These are phyloP conservation scores for Fusarium torulosum DNA, from an alignment of 2,329 filamentous ascomycete species.

Conservation along the genomic window DNA sequence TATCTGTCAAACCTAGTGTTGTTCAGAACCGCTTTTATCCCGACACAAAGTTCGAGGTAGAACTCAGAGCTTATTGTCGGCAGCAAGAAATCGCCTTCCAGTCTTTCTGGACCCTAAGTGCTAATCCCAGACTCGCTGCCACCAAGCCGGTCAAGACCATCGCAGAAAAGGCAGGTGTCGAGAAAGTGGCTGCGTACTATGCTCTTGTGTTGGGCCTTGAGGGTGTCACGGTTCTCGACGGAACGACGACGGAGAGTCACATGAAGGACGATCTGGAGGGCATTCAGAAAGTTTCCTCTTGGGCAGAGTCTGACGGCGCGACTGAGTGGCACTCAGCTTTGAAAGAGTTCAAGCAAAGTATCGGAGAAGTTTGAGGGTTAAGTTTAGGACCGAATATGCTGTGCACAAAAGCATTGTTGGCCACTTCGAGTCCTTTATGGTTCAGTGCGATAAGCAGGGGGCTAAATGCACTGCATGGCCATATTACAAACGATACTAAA, in stretches of 20 bases:
- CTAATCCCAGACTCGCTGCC: constrained; percentile 57
- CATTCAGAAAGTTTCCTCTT: constrained; percentile 55
- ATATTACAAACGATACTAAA: neutral
- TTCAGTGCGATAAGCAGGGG: neutral
- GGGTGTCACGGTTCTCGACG: constrained; percentile 59
- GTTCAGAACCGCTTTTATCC: constrained; percentile 83
- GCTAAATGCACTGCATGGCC: neutral
- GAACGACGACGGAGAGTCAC: constrained; percentile 59
- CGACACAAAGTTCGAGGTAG: constrained; percentile 69
- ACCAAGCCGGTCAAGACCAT: constrained; percentile 63
- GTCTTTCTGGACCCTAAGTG: constrained; percentile 67
- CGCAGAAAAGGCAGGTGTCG: constrained; percentile 56
- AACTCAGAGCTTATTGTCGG: constrained; percentile 67
- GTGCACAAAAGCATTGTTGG: neutral
- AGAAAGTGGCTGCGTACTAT: constrained; percentile 59
- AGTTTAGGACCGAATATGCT: neutral
- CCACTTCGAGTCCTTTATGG: neutral
- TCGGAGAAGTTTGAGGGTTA: constrained; percentile 42
- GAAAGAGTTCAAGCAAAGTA: constrained; percentile 59
- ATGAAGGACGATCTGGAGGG: constrained; percentile 65
- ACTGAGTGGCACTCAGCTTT: constrained; percentile 64
- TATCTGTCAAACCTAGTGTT: constrained; percentile 63
- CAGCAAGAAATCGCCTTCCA: constrained; percentile 61
- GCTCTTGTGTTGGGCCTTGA: constrained; percentile 62
- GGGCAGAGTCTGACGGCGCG: constrained; percentile 59